These are phyloP conservation scores for Aurinia saxatilis DNA, from an alignment of 345 rosid species.

Conservation along the genomic window DNA sequence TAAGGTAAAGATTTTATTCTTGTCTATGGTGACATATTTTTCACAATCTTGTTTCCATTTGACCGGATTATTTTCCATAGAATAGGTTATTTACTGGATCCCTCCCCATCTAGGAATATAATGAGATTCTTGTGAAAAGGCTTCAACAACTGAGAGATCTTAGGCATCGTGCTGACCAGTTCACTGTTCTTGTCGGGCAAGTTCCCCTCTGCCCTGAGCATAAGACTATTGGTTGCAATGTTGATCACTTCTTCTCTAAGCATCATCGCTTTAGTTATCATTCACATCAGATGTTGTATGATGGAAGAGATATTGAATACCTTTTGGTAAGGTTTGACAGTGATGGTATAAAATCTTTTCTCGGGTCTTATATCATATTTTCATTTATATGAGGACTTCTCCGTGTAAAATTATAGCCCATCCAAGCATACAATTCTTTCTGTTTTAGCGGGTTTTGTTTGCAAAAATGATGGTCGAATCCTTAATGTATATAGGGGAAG, in stretches of 20 bases:
- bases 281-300: constrained; percentile 63
- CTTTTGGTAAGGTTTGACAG: constrained; percentile 44
- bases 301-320: constrained; percentile 51
- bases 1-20: constrained; percentile 38
- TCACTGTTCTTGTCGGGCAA: constrained; percentile 66
- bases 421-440: too few relatives aligned
- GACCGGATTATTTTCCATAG: constrained; percentile 15
- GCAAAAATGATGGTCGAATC: neutral
- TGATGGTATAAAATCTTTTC: neutral
- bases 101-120: constrained; percentile 62
- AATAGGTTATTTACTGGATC: constrained; percentile 29
- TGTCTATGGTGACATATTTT: neutral
- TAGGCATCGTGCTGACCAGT: constrained; percentile 66
- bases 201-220: constrained; percentile 65
- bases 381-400: neutral
- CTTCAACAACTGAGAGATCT: constrained; percentile 44
- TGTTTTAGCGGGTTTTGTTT: neutral
- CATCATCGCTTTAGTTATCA: constrained; percentile 53
- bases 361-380: neutral
- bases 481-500: constrained; percentile 47
- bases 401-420: neutral
- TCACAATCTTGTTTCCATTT: neutral
- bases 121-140: constrained; percentile 53
- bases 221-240: constrained; percentile 46
- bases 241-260: constrained; percentile 77